These are phyloP conservation scores for Perkinsus olseni DNA, from an alignment of 169 alveolate species.

Conservation along the genomic window DNA sequence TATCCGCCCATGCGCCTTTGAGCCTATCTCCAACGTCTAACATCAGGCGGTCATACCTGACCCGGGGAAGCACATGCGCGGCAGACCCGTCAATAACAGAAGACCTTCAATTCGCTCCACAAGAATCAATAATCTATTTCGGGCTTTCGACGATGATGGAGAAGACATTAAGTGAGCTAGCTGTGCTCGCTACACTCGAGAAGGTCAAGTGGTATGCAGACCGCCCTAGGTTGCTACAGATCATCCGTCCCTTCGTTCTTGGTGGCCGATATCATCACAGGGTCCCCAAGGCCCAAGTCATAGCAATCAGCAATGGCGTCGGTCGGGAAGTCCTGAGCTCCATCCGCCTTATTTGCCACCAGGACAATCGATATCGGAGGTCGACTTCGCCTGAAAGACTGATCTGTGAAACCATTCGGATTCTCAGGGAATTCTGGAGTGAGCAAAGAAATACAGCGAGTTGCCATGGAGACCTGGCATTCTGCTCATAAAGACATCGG, in stretches of 20 bases:
- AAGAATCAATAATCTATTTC: neutral
- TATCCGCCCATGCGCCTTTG: neutral
- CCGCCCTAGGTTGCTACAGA: neutral
- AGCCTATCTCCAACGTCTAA: constrained; percentile 12
- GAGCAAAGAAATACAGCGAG: no score
- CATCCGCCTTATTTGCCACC: constrained; percentile 39
- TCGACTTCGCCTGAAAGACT: neutral
- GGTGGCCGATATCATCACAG: constrained; percentile 32
- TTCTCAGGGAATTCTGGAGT: no score
- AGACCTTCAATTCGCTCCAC: neutral
- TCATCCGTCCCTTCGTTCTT: constrained; percentile 19
- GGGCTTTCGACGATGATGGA: no score
- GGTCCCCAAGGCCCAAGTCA: constrained; percentile 35
- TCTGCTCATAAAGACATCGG: no score
- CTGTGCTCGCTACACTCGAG: no score
- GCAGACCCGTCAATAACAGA: neutral
- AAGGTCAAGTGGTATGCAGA: no score
- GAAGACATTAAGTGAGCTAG: no score
- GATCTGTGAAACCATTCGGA: neutral
- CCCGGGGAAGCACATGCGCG: constrained; percentile 9
- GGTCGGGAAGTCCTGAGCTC: constrained; percentile 1
- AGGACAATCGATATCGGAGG: constrained; percentile 16
- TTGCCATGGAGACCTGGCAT: no score
- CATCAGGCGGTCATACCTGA: constrained; percentile 19
- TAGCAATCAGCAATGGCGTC: constrained; percentile 29